Conservation (phyloP, 164 flowering plant species). For the Cinnamomum chago region DNA sequence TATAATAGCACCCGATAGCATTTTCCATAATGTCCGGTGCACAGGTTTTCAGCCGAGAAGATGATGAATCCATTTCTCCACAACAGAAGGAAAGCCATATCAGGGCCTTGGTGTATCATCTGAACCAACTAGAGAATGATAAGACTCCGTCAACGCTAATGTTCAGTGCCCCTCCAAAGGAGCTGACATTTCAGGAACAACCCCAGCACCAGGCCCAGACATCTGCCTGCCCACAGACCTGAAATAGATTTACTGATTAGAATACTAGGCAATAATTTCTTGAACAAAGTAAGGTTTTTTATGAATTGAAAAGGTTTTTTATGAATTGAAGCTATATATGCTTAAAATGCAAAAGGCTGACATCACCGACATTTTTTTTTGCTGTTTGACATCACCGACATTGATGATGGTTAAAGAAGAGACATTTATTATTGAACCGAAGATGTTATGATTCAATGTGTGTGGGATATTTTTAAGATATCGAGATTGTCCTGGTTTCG, state of each 20-base stretch:
- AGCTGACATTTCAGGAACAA: conserved; percentile 82
- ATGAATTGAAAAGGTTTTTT: too few species aligned
- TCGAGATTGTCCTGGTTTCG: too few species aligned
- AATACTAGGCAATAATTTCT: too few species aligned
- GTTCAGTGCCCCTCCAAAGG: conserved; percentile 78
- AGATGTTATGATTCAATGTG: background rate
- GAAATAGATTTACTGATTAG: conserved; percentile 10
- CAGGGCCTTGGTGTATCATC: conserved; percentile 79
- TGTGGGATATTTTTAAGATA: too few species aligned
- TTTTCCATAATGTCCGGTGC: too few species aligned
- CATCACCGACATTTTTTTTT: background rate
- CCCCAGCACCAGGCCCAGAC: conserved; percentile 85
- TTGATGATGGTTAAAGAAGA: background rate
- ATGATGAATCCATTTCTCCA: conserved; percentile 72
- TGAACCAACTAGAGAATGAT: conserved; percentile 91
- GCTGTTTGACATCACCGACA: too few species aligned
- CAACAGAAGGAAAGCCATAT: conserved; percentile 81
- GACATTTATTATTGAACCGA: background rate
- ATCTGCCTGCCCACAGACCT: conserved; percentile 86
- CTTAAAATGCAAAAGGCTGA: background rate
- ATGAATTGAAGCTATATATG: background rate
- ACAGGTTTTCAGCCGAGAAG: conserved; percentile 15
- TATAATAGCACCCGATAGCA: too few species aligned
- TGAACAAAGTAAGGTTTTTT: background rate
- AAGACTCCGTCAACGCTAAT: conserved; percentile 68